Percentiles rank a stretch among this genome's conserved stretches.
phyloP scores from a whole-genome alignment of 495 filamentous ascomycete genomes.

The Penicillium mononematosum region DNA sequence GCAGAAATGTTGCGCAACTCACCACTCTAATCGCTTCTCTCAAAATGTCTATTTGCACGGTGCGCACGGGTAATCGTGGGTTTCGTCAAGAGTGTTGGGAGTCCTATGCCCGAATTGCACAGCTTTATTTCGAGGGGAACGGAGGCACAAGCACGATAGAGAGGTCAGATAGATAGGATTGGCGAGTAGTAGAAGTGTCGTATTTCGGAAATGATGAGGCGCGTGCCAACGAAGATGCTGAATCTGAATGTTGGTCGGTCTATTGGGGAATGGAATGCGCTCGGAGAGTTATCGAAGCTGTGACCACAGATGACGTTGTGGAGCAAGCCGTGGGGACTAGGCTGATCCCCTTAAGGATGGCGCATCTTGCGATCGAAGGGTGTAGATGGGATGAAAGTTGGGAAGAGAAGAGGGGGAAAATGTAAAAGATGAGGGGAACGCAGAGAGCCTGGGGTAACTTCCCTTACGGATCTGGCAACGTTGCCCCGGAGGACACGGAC shows the following conservation, averaged over 20 bases:
- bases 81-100: slow-evolving; percentile 26
- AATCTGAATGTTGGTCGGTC: neutral
- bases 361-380: slow-evolving; percentile 32
- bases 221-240: neutral
- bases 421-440: slow-evolving; percentile 14
- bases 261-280: slow-evolving; percentile 20
- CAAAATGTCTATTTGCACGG: slow-evolving; percentile 22
- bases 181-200: neutral
- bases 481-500: slow-evolving; percentile 33
- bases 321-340: slow-evolving; percentile 20
- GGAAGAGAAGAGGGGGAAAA: slow-evolving; percentile 9
- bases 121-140: slow-evolving; percentile 3
- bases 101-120: neutral
- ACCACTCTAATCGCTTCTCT: slow-evolving; percentile 25
- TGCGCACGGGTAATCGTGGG: slow-evolving; percentile 26
- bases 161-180: slow-evolving; percentile 7
- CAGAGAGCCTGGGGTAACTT: slow-evolving; percentile 14
- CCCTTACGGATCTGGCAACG: slow-evolving; percentile 30
- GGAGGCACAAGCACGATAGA: slow-evolving; percentile 20
- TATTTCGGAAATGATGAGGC: neutral
- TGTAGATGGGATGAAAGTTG: slow-evolving; percentile 4
- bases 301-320: slow-evolving; percentile 37
- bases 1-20: slow-evolving; percentile 17
- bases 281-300: slow-evolving; percentile 22
- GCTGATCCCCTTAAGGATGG: slow-evolving; percentile 36